phyloP scores from a whole-genome alignment of 169 alveolate genomes.

The Cryptosporidium parvum region DNA sequence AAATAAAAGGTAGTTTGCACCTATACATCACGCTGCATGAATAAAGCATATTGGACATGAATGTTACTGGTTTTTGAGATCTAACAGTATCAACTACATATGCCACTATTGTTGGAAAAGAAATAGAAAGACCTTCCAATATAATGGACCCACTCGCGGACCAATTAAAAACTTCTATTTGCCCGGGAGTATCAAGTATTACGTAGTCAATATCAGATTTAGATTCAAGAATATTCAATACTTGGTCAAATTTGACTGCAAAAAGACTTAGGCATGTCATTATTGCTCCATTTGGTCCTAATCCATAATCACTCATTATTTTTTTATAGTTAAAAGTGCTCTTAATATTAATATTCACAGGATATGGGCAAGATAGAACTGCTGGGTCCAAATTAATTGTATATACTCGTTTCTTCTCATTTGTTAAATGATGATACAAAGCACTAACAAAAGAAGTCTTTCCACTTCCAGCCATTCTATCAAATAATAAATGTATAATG shows the following conservation, averaged over 20 bases:
- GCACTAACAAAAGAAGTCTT: constrained; percentile 93
- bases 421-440: constrained; percentile 81
- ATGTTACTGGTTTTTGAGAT: constrained; percentile 95
- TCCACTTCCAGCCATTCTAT: constrained; percentile 97
- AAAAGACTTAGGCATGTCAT: constrained; percentile 96
- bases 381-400: constrained; percentile 98
- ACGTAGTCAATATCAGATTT: constrained; percentile 91
- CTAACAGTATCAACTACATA: constrained; percentile 92
- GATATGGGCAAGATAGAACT: constrained; percentile 83
- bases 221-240: constrained; percentile 87
- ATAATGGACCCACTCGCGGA: constrained; percentile 98
- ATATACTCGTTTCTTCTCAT: constrained; percentile 90
- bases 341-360: constrained; percentile 89
- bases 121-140: constrained; percentile 92
- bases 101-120: constrained; percentile 91
- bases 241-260: constrained; percentile 96
- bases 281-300: constrained; percentile 99
- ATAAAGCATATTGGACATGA: constrained; percentile 98
- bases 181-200: constrained; percentile 98
- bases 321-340: constrained; percentile 96
- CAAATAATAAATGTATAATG: not conserved
- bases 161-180: constrained; percentile 98
- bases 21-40: constrained; percentile 95
- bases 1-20: constrained; percentile 92
- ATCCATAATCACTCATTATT: constrained; percentile 94